These are phyloP conservation scores for Kernera saxatilis DNA, from an alignment of 345 rosid species.

Conservation along the genomic window DNA sequence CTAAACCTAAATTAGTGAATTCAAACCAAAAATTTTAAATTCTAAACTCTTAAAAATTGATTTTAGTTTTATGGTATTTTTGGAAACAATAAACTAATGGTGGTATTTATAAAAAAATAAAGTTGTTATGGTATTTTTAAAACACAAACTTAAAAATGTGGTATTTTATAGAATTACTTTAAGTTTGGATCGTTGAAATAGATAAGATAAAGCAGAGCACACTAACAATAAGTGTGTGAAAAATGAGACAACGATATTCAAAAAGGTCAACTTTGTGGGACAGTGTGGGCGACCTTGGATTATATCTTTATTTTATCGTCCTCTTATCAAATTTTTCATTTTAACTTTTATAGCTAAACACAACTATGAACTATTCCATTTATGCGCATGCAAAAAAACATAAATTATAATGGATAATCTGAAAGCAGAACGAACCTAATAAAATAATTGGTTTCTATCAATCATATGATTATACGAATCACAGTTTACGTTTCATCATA, in stretches of 20 bases:
- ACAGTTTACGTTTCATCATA: neutral
- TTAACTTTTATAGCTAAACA: neutral
- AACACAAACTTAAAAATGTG: too few species aligned
- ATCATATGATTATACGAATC: neutral
- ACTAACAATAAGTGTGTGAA: slow-evolving; percentile 16
- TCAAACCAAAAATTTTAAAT: too few species aligned
- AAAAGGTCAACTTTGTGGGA: slow-evolving; percentile 25
- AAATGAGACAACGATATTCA: slow-evolving; percentile 19
- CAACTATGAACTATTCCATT: neutral
- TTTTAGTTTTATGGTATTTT: too few species aligned
- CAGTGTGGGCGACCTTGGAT: slow-evolving; percentile 19
- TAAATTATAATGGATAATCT: neutral
- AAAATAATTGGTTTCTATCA: neutral
- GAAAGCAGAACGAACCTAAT: neutral
- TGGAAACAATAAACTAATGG: too few species aligned
- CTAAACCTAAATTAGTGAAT: too few species aligned
- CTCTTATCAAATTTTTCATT: neutral
- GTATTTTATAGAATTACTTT: too few species aligned
- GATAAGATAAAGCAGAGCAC: slow-evolving; percentile 28
- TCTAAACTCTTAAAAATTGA: too few species aligned
- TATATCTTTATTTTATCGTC: neutral
- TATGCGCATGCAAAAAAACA: neutral
- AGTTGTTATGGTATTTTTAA: too few species aligned
- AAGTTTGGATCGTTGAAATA: neutral
- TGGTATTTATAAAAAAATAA: too few species aligned